Percentiles rank a stretch among this genome's conserved stretches.
These are phyloP conservation scores for Escallonia herrerae DNA, from an alignment of 129 eudicot genomes.

Conservation along the genomic window DNA sequence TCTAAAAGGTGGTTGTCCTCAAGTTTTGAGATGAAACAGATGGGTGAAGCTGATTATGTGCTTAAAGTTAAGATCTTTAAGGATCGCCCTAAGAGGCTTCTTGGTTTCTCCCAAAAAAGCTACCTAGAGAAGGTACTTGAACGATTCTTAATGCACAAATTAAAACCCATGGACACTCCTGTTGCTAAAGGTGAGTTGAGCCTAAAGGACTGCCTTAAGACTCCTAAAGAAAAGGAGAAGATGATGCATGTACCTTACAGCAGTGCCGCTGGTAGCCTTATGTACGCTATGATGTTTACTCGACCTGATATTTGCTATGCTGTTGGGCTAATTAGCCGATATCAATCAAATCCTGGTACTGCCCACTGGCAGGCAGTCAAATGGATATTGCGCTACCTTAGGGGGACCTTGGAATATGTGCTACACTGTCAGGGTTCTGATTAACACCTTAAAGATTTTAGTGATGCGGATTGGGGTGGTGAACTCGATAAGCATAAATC, in stretches of 20 bases:
- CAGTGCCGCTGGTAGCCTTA: not conserved
- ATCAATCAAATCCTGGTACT: not conserved
- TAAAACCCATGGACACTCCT: constrained; percentile 13
- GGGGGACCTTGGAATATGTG: not conserved
- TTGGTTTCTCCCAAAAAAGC: constrained; percentile 12
- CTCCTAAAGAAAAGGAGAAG: not conserved
- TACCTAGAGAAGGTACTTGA: not conserved
- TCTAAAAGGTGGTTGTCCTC: constrained; percentile 4
- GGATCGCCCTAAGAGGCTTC: constrained; percentile 3
- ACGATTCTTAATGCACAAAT: not conserved
- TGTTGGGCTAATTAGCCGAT: not conserved
- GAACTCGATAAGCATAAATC: too few relatives aligned
- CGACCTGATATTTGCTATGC: constrained; percentile 3
- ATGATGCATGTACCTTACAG: not conserved
- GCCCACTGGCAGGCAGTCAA: constrained; percentile 9
- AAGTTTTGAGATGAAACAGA: constrained; percentile 9
- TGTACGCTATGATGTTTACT: constrained; percentile 13
- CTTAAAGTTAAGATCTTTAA: not conserved
- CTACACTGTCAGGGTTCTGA: too few relatives aligned
- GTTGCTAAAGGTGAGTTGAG: not conserved
- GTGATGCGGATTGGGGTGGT: too few relatives aligned
- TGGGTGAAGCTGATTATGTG: constrained; percentile 14
- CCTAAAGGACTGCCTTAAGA: constrained; percentile 4
- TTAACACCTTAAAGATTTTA: too few relatives aligned
- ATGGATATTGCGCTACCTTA: constrained; percentile 3